Evolutionary conservation across 129 eudicot species (phyloP), one percentile per base, ranked within the genome.

Genomic region (Helichrysum umbraculigerum): DNA sequence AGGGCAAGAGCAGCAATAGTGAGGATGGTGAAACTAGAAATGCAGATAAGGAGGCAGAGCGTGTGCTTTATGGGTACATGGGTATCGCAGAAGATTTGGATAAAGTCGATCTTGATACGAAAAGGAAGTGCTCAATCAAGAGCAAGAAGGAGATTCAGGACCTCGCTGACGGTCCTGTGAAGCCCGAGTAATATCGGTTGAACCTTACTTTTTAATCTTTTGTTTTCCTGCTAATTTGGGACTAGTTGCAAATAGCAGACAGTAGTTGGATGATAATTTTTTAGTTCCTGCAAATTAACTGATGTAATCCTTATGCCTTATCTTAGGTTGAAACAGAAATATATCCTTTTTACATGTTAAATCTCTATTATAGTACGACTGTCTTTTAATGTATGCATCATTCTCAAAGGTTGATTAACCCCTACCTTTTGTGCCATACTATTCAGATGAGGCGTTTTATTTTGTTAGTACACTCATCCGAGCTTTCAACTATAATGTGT

Each of bases 61-160:
- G 66, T 19, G 66, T 70, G 72, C 58, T 90, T 61, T 90, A 81
- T 79, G 96, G 92, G 41, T 90, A 87, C 82, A 84, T 87, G 83
- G 96, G 88, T 51, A 87, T 90, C 52, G 82, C 89, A 0, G 92
- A 90, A 79, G 96, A 90, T 77, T 77, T 87, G 86, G 90, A 90
- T 80, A 84, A 86, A 73, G 80, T 90, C n/a, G 86, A 87, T 71
- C 37, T 35, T 33, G 92, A 87, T 62, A 83, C 87, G 10, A 90
- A 76, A 84, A 82, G 77, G 51, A 83, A 82, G 76, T 85, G 87
- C 78, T 69, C 74, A 3, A 80, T 84, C 19, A 87, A 85, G 88
- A 87, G 96, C 83, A 87, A 87, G 84, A 90, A 79, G 79, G 96
- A 87, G 73, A 90, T 90, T 71, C 85, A 85, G 41, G 92, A 83